Evolutionary conservation across 1,284 basidiomycete genomes (phyloP).

Genomic region (Sphagnurus paluster): DNA sequence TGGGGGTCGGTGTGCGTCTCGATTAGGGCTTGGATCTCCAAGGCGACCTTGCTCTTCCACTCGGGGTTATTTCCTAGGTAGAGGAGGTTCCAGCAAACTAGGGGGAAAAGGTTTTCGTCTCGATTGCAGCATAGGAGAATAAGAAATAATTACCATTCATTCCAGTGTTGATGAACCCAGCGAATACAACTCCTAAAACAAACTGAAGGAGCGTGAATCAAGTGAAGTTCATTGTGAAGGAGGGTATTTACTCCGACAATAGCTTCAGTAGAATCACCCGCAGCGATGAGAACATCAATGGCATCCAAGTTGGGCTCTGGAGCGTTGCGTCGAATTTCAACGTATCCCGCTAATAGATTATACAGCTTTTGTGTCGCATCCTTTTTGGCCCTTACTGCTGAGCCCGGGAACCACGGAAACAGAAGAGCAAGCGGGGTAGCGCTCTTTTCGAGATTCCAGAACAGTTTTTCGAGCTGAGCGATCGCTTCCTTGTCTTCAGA

Average conservation of each 20-base stretch:
- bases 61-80: slow-evolving; percentile 22
- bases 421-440: slow-evolving; percentile 34
- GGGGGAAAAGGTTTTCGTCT: neutral
- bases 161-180: slow-evolving; percentile 37
- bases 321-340: slow-evolving; percentile 29
- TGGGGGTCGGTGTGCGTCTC: slow-evolving; percentile 17
- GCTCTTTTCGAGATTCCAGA: slow-evolving; percentile 34
- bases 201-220: slow-evolving; percentile 22
- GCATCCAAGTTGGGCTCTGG: slow-evolving; percentile 26
- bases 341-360: slow-evolving; percentile 25
- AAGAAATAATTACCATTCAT: slow-evolving; percentile 26
- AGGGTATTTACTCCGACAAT: slow-evolving; percentile 26
- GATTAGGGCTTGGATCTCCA: slow-evolving; percentile 24
- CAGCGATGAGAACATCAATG: slow-evolving; percentile 32
- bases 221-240: neutral
- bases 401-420: slow-evolving; percentile 38
- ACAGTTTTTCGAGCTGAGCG: slow-evolving; percentile 25
- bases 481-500: slow-evolving; percentile 29
- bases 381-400: slow-evolving; percentile 28
- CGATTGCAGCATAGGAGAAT: neutral
- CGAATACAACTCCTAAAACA: slow-evolving; percentile 31
- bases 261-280: slow-evolving; percentile 27
- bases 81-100: slow-evolving; percentile 27
- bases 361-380: slow-evolving; percentile 30
- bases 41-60: slow-evolving; percentile 24